Evolutionary conservation across 495 filamentous ascomycete species (phyloP).

Genomic region (Symbiotaphrina buchneri): DNA sequence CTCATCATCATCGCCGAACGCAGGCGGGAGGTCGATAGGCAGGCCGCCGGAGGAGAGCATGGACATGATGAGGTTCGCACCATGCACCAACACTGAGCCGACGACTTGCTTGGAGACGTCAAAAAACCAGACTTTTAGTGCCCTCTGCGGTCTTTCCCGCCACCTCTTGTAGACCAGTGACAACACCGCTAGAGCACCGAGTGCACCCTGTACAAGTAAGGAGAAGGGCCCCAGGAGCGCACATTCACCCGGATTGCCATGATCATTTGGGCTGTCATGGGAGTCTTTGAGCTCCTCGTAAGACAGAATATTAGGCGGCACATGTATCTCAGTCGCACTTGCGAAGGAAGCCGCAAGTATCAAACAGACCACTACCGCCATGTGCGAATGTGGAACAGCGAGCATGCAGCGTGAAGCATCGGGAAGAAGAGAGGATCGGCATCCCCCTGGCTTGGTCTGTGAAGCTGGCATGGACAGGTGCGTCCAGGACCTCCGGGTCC

Average conservation of each 20-base stretch:
- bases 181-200: constrained; percentile 65
- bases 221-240: constrained; percentile 69
- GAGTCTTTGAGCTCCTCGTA: constrained; percentile 4
- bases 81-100: constrained; percentile 71
- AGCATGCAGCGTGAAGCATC: too few species aligned
- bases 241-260: constrained; percentile 42
- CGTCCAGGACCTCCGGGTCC: too few species aligned
- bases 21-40: constrained; percentile 19
- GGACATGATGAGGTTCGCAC: constrained; percentile 82
- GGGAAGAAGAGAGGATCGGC: too few species aligned
- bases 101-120: constrained; percentile 97
- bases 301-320: too few species aligned
- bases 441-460: too few species aligned
- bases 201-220: constrained; percentile 64
- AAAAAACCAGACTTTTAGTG: constrained; percentile 87
- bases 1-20: constrained; percentile 20
- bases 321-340: background rate
- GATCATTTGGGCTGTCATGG: constrained; percentile 7
- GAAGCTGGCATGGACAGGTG: too few species aligned
- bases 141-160: constrained; percentile 76
- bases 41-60: constrained; percentile 78
- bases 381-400: too few species aligned
- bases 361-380: too few species aligned
- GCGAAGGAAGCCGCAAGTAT: too few species aligned
- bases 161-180: constrained; percentile 85